Conservation (phyloP, 352 stramenopile genomes). For the Poterioochromonas sp. region DNA sequence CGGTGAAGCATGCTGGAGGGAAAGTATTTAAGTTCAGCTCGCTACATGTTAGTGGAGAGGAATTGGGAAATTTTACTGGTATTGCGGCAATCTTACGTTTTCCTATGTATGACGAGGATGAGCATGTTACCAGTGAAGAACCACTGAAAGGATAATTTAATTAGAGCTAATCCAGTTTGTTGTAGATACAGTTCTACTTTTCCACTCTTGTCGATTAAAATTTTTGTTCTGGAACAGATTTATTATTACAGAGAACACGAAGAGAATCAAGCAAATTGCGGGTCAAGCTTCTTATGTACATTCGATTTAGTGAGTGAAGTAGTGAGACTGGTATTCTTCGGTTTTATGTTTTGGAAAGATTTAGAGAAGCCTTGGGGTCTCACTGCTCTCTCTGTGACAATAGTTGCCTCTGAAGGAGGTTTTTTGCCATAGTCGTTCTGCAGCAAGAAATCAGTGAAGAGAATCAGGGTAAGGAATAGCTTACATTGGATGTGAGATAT, state of each 20-base stretch:
- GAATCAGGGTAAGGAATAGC: neutral
- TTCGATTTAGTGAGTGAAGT: conserved; percentile 25
- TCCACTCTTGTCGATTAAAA: too few relatives aligned
- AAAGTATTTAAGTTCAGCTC: conserved; percentile 84
- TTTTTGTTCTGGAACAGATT: too few relatives aligned
- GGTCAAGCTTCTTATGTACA: conserved; percentile 23
- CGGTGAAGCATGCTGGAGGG: conserved; percentile 74
- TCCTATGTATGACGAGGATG: conserved; percentile 87
- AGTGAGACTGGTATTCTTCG: conserved; percentile 24
- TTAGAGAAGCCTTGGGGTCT: conserved; percentile 28
- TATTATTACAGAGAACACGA: too few relatives aligned
- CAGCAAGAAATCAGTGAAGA: neutral
- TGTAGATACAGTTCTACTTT: too few relatives aligned
- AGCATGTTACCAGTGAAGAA: conserved; percentile 62
- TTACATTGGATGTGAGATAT: conserved; percentile 26
- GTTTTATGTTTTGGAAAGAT: conserved; percentile 29
- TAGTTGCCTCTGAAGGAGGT: conserved; percentile 18
- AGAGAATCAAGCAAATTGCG: conserved; percentile 32
- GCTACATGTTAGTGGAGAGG: conserved; percentile 85
- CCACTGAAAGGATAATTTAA: too few relatives aligned
- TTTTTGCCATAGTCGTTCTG: conserved; percentile 29
- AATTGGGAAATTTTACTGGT: conserved; percentile 83
- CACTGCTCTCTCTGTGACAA: neutral
- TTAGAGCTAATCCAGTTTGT: too few relatives aligned
- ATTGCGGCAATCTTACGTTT: conserved; percentile 89